These are phyloP conservation scores for Trichophyton rubrum DNA, from an alignment of 2,329 filamentous ascomycete species.

Conservation along the genomic window DNA sequence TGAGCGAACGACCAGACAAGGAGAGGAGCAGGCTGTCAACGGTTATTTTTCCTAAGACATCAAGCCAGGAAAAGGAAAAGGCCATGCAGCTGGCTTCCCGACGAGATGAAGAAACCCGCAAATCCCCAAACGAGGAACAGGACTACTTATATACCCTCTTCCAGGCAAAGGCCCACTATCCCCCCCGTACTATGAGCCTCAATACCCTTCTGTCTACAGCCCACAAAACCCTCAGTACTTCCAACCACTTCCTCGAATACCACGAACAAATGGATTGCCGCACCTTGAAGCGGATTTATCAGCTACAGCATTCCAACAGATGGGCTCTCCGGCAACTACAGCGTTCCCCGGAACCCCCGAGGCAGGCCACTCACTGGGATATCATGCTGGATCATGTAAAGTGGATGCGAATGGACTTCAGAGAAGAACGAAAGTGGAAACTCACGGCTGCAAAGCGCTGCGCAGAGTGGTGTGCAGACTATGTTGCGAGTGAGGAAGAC, in stretches of 20 bases:
- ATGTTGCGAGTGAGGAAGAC: constrained; percentile 53
- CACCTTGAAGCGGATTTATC: constrained; percentile 74
- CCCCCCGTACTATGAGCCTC: constrained; percentile 42
- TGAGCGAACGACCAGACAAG: constrained; percentile 41
- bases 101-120: constrained; percentile 15
- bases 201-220: constrained; percentile 66
- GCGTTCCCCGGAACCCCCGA: constrained; percentile 65
- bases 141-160: constrained; percentile 55
- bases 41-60: constrained; percentile 59
- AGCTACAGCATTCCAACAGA: constrained; percentile 77
- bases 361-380: constrained; percentile 71
- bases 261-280: constrained; percentile 80
- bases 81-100: constrained; percentile 37
- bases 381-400: constrained; percentile 81
- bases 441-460: constrained; percentile 65
- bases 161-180: constrained; percentile 46
- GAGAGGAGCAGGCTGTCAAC: constrained; percentile 53
- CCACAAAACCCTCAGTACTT: constrained; percentile 79
- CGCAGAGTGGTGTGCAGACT: constrained; percentile 73
- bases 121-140: constrained; percentile 31
- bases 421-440: constrained; percentile 92
- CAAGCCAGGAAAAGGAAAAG: constrained; percentile 38
- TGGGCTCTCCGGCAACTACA: constrained; percentile 89
- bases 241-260: constrained; percentile 70
- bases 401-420: constrained; percentile 96